Conservation (phyloP, 768 basidiomycete genomes). For the Mycena alexandri region DNA sequence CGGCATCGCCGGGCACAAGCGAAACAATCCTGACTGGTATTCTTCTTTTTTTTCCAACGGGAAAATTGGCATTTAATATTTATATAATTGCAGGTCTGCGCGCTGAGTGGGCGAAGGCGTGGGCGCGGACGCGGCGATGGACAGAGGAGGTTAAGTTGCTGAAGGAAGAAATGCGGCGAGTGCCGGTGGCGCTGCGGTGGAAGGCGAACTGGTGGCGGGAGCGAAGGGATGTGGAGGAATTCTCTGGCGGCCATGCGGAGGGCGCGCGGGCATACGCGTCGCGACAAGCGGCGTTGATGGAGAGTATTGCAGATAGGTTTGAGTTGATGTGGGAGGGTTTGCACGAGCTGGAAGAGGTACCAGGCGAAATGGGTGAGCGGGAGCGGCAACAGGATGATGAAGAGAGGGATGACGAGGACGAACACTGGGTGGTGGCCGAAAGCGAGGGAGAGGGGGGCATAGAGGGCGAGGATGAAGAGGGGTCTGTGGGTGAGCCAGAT, state of each 20-base stretch:
- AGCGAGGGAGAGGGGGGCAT: background rate
- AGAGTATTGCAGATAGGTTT: too few relatives aligned
- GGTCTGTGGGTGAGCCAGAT: too few relatives aligned
- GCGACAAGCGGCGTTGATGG: too few relatives aligned
- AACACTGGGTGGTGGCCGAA: background rate
- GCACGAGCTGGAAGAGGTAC: background rate
- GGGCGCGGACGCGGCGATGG: background rate
- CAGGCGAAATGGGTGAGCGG: background rate
- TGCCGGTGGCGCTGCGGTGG: background rate
- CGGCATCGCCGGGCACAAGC: background rate
- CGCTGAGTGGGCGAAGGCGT: too few relatives aligned
- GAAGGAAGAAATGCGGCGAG: constrained; percentile 9
- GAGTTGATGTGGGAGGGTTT: too few relatives aligned
- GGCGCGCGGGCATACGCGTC: too few relatives aligned
- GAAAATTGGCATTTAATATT: too few relatives aligned
- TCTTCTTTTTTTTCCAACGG: too few relatives aligned
- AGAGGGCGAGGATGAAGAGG: background rate
- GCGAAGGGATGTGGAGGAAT: background rate
- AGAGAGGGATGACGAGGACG: background rate
- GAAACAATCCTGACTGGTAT: too few relatives aligned
- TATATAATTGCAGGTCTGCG: background rate
- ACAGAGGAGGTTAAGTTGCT: background rate
- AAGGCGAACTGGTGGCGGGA: background rate
- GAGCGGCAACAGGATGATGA: background rate
- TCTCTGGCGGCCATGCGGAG: background rate